Conservation (phyloP, 2,329 filamentous ascomycete species). For the Tympanopsis confertula region DNA sequence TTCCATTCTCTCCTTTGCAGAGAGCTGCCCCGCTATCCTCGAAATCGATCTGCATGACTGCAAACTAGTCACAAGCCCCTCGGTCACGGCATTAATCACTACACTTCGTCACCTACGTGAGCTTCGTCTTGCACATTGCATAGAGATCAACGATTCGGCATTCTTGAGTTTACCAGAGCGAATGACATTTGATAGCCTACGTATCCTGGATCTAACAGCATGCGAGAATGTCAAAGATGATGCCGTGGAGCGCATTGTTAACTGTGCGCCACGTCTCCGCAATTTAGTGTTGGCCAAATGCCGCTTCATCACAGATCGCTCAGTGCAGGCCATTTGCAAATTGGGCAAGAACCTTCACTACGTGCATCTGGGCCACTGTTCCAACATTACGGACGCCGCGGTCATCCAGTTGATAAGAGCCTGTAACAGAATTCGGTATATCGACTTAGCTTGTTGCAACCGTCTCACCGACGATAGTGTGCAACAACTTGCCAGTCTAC, state of each 20-base stretch:
- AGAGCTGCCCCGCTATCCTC: constrained; percentile 51
- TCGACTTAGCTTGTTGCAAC: constrained; percentile 57
- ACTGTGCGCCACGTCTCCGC: constrained; percentile 48
- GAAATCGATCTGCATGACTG: constrained; percentile 59
- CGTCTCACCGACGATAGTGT: constrained; percentile 55
- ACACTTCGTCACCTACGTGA: constrained; percentile 52
- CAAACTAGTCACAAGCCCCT: constrained; percentile 46
- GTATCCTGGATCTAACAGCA: constrained; percentile 56
- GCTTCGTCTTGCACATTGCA: constrained; percentile 52
- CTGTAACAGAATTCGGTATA: constrained; percentile 59
- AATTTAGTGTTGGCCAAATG: constrained; percentile 60
- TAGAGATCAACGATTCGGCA: constrained; percentile 48
- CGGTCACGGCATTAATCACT: constrained; percentile 48
- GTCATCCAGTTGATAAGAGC: constrained; percentile 50
- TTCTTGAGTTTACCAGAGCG: constrained; percentile 47
- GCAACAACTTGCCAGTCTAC: constrained; percentile 50
- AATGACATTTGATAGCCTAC: constrained; percentile 46
- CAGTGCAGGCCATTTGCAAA: constrained; percentile 53
- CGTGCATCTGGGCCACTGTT: constrained; percentile 58
- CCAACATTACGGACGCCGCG: constrained; percentile 51
- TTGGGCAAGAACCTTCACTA: constrained; percentile 61
- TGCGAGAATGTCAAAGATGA: constrained; percentile 52
- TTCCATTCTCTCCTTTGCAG: constrained; percentile 50
- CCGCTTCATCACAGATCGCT: constrained; percentile 53
- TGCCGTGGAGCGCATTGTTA: constrained; percentile 53